These are phyloP conservation scores for Xerocomellus dryophilus DNA, from an alignment of 768 basidiomycete genomes.

Conservation along the genomic window DNA sequence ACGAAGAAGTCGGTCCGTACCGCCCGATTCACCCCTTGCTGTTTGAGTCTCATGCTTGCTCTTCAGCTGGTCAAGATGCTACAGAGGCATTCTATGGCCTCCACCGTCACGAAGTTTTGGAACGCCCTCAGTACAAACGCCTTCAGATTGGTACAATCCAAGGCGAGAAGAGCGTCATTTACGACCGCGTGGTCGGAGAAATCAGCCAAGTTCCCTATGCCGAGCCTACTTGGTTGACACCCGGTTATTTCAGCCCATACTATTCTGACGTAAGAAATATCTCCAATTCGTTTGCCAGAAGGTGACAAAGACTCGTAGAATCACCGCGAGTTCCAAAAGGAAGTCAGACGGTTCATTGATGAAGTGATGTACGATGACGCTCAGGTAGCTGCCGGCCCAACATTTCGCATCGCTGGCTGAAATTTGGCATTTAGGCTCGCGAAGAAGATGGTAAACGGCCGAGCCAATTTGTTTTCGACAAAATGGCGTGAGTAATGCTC, in stretches of 20 bases:
- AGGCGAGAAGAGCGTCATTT: conserved; percentile 57
- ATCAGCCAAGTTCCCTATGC: conserved; percentile 81
- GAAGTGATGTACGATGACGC: conserved; percentile 55
- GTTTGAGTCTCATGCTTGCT: background rate
- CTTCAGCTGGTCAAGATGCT: conserved; percentile 75
- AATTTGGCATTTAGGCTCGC: conserved; percentile 40
- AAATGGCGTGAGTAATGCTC: conserved; percentile 61
- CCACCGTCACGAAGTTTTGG: conserved; percentile 81
- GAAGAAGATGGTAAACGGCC: conserved; percentile 92
- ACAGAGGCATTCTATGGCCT: conserved; percentile 88
- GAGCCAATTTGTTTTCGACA: conserved; percentile 69
- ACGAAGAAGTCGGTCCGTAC: conserved; percentile 66
- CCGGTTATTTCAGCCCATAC: conserved; percentile 68
- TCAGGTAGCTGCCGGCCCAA: conserved; percentile 18
- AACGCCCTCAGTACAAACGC: conserved; percentile 68
- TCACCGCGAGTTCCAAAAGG: conserved; percentile 47
- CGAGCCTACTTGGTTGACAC: conserved; percentile 78
- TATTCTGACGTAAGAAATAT: conserved; percentile 55
- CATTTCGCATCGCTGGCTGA: conserved; percentile 16
- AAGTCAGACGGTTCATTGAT: conserved; percentile 60
- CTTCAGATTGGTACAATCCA: conserved; percentile 72
- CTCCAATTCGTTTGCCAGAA: background rate
- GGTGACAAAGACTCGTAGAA: conserved; percentile 33
- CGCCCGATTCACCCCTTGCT: background rate
- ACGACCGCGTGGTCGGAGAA: conserved; percentile 49